A percentile compares a stretch with the other conserved stretches of the same genome.
Conservation (phyloP, 108 stramenopile genomes). For the Skeletonema grethae region DNA sequence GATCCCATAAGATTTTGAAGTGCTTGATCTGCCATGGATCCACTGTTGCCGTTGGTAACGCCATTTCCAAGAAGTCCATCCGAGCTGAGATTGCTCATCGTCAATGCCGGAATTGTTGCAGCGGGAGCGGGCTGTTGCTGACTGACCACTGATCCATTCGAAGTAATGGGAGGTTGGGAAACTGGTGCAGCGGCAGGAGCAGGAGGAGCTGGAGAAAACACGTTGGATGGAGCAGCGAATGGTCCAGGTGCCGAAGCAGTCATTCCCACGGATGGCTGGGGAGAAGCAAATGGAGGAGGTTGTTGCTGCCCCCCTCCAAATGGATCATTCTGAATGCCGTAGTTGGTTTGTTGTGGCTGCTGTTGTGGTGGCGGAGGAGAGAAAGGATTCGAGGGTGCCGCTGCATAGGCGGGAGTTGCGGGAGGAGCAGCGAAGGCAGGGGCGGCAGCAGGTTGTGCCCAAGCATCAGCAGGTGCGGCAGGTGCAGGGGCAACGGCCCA, state of each 20-base stretch:
- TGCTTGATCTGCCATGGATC: conserved; percentile 39
- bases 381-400: conserved; percentile 28
- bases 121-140: conserved; percentile 2
- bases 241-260: conserved; percentile 3
- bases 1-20: conserved; percentile 44
- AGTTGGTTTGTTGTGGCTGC: background rate
- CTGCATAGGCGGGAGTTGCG: conserved; percentile 14
- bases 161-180: conserved; percentile 18
- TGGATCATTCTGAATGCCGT: conserved; percentile 10
- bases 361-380: conserved; percentile 11
- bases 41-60: conserved; percentile 12
- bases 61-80: conserved; percentile 37
- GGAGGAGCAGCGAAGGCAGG: conserved; percentile 16
- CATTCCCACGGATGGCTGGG: conserved; percentile 10
- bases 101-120: conserved; percentile 15
- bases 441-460: conserved; percentile 21
- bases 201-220: conserved; percentile 23
- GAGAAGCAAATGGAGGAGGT: conserved; percentile 9
- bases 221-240: conserved; percentile 1
- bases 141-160: conserved; percentile 12
- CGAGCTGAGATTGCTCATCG: conserved; percentile 48
- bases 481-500: conserved; percentile 41
- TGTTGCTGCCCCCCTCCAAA: conserved; percentile 7
- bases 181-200: conserved; percentile 13
- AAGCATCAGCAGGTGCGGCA: conserved; percentile 20